Evolutionary conservation across 1,284 basidiomycete genomes (phyloP).

Genomic region (Apiotrichum domesticum): DNA sequence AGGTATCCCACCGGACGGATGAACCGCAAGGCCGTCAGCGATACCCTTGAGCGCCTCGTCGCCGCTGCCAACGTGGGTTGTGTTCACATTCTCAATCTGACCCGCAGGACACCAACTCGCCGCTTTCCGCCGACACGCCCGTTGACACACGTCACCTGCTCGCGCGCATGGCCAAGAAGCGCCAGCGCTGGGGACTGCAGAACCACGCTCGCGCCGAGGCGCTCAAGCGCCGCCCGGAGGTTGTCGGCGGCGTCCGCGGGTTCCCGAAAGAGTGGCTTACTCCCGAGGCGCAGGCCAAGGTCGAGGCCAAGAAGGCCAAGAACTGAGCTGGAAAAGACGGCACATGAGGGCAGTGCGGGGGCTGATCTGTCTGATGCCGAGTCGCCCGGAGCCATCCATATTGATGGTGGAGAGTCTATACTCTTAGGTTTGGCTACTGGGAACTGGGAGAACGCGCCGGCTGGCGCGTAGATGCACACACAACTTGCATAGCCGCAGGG

Average conservation of each 20-base stretch:
- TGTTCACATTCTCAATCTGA: conserved; percentile 34
- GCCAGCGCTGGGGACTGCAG: conserved; percentile 50
- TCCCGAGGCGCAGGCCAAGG: conserved; percentile 8
- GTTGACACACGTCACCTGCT: conserved; percentile 71
- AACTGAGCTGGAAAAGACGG: too few relatives aligned
- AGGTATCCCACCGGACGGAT: conserved; percentile 66
- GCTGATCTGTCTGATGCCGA: too few relatives aligned
- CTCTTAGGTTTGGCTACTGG: too few relatives aligned
- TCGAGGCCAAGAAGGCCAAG: not conserved
- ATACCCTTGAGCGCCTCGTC: conserved; percentile 65
- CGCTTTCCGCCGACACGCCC: conserved; percentile 60
- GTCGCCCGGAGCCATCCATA: too few relatives aligned
- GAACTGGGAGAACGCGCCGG: too few relatives aligned
- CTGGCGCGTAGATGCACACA: too few relatives aligned
- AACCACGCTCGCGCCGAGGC: conserved; percentile 41
- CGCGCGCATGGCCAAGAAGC: conserved; percentile 61
- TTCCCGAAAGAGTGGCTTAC: conserved; percentile 74
- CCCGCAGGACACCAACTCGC: conserved; percentile 50
- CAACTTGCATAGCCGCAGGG: too few relatives aligned
- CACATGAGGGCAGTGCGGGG: too few relatives aligned
- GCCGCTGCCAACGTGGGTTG: conserved; percentile 64
- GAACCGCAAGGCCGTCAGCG: conserved; percentile 82
- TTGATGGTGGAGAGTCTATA: too few relatives aligned
- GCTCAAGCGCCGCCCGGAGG: conserved; percentile 16
- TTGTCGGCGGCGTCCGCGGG: conserved; percentile 57